phyloP scores from a whole-genome alignment of 768 basidiomycete species.

The Termitomyces bulborhizus region DNA sequence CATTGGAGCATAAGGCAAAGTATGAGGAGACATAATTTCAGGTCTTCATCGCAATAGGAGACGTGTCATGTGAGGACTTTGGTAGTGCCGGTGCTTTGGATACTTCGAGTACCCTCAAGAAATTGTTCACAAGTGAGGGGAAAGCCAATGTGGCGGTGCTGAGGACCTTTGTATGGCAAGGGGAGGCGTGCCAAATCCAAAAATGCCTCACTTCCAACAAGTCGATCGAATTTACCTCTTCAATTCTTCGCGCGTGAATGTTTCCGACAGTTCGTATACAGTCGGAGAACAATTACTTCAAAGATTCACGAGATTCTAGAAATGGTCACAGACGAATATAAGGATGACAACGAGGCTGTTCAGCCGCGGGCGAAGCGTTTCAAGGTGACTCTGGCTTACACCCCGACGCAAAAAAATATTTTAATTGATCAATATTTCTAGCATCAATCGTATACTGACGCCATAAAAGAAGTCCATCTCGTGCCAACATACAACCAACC shows the following conservation, averaged over 20 bases:
- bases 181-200: not conserved
- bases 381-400: conserved; percentile 28
- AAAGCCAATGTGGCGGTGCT: no score
- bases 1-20: no score
- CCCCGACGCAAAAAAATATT: not conserved
- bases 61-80: no score
- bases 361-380: conserved; percentile 41
- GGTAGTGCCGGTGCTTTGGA: no score
- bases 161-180: not conserved
- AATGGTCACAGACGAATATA: conserved; percentile 14
- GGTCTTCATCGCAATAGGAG: no score
- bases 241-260: not conserved
- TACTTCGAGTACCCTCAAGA: no score
- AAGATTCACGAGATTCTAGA: not conserved
- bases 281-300: not conserved
- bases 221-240: not conserved
- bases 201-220: not conserved
- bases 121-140: no score
- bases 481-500: conserved; percentile 55
- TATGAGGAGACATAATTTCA: no score
- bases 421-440: conserved; percentile 18
- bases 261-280: not conserved
- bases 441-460: conserved; percentile 70
- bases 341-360: conserved; percentile 16
- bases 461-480: conserved; percentile 64